Evolutionary conservation across 2,329 filamentous ascomycete genomes (phyloP).

Genomic region (Chrysosporium queenslandicum): DNA sequence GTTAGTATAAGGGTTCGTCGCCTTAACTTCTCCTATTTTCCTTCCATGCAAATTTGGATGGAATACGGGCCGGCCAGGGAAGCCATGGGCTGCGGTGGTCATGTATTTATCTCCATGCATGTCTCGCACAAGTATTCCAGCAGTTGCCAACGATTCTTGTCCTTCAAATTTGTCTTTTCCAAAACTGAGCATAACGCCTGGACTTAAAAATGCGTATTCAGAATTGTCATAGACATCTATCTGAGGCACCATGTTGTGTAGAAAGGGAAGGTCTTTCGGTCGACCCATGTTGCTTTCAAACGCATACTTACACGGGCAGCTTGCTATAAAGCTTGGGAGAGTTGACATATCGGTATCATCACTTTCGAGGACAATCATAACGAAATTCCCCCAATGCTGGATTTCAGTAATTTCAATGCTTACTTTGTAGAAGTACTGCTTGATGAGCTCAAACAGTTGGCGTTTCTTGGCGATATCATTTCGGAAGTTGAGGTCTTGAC

Average conservation of each 20-base stretch:
- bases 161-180: too few species aligned
- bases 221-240: not conserved
- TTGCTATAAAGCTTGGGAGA: not conserved
- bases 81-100: too few species aligned
- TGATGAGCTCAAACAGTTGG: not conserved
- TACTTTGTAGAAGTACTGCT: not conserved
- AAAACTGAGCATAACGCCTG: too few species aligned
- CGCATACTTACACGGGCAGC: not conserved
- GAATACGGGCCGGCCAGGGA: too few species aligned
- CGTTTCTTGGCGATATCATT: too few species aligned
- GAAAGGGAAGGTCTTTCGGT: not conserved
- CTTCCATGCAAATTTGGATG: too few species aligned
- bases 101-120: too few species aligned
- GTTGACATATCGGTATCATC: not conserved
- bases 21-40: too few species aligned
- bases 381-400: not conserved
- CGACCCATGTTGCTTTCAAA: not conserved
- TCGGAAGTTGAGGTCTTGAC: too few species aligned
- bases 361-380: not conserved
- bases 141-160: too few species aligned
- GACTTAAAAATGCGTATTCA: not conserved
- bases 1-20: too few species aligned
- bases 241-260: not conserved
- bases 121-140: too few species aligned
- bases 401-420: not conserved